Conservation (phyloP, 176 grass and related monocot species). For the Phragmites australis region DNA sequence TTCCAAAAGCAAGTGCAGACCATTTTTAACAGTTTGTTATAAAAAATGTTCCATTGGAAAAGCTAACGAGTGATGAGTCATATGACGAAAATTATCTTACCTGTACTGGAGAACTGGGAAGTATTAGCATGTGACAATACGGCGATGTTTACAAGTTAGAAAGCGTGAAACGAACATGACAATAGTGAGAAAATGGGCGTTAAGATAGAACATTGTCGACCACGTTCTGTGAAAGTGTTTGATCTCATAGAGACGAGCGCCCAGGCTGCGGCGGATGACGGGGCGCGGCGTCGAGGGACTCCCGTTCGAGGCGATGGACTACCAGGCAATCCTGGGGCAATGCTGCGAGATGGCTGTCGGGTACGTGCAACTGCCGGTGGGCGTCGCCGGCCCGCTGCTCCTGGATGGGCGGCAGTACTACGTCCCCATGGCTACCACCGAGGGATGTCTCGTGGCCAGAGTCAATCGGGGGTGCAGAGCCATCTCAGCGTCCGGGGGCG, state of each 20-base stretch:
- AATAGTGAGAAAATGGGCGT: too few species aligned
- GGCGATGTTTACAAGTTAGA: too few species aligned
- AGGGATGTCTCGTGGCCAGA: constrained; percentile 80
- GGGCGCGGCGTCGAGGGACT: constrained; percentile 61
- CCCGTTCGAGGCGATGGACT: constrained; percentile 68
- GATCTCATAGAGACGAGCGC: too few species aligned
- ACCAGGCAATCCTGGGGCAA: constrained; percentile 60
- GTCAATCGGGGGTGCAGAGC: constrained; percentile 70
- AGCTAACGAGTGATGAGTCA: neutral
- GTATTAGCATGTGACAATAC: too few species aligned
- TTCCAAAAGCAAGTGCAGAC: neutral
- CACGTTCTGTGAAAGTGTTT: too few species aligned
- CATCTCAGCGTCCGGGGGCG: constrained; percentile 55
- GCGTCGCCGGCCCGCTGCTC: constrained; percentile 66
- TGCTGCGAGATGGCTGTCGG: constrained; percentile 78
- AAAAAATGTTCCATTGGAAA: neutral
- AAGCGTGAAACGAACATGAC: too few species aligned
- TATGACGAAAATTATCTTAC: constrained; percentile 48
- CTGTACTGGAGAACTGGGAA: constrained; percentile 61
- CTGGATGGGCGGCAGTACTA: constrained; percentile 58
- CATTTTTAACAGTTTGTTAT: neutral
- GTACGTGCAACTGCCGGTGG: constrained; percentile 65
- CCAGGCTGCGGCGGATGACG: constrained; percentile 52
- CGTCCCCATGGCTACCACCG: constrained; percentile 72
- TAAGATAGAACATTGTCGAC: too few species aligned